A percentile compares a stretch with the other conserved stretches of the same genome.
These are phyloP conservation scores for Clitopilus passeckerianus DNA, from an alignment of 768 basidiomycete genomes.

Conservation along the genomic window DNA sequence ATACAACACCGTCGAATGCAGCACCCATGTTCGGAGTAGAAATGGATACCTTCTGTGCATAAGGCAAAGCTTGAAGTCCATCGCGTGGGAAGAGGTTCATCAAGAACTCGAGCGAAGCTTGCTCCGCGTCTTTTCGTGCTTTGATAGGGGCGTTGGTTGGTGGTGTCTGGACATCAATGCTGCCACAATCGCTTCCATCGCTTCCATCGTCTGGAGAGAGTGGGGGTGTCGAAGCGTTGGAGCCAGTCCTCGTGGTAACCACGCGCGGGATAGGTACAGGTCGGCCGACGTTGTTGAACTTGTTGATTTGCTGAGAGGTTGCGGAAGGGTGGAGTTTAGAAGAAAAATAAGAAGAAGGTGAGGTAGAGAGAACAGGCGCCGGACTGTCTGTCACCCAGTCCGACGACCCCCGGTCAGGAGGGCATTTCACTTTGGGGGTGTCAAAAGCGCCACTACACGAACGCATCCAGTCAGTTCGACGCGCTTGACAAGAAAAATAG, in stretches of 20 bases:
- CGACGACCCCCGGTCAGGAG: constrained; percentile 93
- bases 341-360: constrained; percentile 35
- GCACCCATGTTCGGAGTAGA: constrained; percentile 63
- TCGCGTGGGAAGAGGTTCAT: constrained; percentile 74
- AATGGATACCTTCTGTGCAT: constrained; percentile 71
- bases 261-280: constrained; percentile 31
- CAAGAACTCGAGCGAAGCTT: constrained; percentile 71
- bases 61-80: constrained; percentile 62
- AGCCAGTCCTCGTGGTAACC: constrained; percentile 35
- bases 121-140: constrained; percentile 32
- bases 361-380: constrained; percentile 57
- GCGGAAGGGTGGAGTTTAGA: constrained; percentile 11
- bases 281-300: constrained; percentile 9
- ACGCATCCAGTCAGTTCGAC: not conserved
- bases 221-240: constrained; percentile 64
- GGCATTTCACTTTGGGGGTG: constrained; percentile 87
- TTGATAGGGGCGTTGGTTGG: constrained; percentile 21
- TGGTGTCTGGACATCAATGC: constrained; percentile 27
- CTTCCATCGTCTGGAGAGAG: constrained; percentile 70
- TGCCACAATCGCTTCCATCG: constrained; percentile 40
- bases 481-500: not conserved
- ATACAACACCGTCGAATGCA: constrained; percentile 73
- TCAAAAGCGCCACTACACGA: constrained; percentile 88
- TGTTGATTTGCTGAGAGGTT: not conserved
- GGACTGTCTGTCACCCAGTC: constrained; percentile 92